phyloP scores from a whole-genome alignment of 1,284 basidiomycete species.

The Microbotryum silenes-acaulis region DNA sequence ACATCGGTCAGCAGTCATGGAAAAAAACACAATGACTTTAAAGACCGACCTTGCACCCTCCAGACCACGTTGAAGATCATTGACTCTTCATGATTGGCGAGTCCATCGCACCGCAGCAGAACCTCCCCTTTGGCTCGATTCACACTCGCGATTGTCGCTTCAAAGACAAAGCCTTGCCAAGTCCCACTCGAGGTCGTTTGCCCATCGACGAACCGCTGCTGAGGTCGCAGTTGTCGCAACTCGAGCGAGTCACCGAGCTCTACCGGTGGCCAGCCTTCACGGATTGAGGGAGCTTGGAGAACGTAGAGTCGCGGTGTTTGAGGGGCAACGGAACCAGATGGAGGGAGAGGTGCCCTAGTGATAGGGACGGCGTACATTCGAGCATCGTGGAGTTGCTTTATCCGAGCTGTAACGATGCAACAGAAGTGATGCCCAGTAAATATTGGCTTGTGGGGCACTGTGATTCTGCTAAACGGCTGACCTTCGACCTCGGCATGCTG shows the following conservation, averaged over 20 bases:
- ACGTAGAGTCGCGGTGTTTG: constrained; percentile 9
- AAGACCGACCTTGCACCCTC: constrained; percentile 35
- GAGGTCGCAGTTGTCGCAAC: constrained; percentile 36
- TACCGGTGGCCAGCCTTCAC: constrained; percentile 40
- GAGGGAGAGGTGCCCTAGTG: neutral
- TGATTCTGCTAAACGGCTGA: too few species aligned
- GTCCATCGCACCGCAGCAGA: constrained; percentile 27
- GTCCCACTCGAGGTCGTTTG: neutral
- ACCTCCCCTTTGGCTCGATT: constrained; percentile 37
- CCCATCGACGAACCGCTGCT: constrained; percentile 2
- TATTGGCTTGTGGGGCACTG: too few species aligned
- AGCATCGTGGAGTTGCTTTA: constrained; percentile 3
- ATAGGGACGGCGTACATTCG: constrained; percentile 2
- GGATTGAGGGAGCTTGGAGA: constrained; percentile 30
- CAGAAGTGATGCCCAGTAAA: neutral
- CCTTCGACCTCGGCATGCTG: constrained; percentile 8
- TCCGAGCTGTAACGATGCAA: neutral
- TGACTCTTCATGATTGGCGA: constrained; percentile 6
- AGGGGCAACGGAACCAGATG: neutral
- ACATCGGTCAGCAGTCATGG: neutral
- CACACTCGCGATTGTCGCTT: constrained; percentile 38
- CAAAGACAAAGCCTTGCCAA: constrained; percentile 33
- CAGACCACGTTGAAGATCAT: constrained; percentile 37
- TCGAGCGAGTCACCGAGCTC: constrained; percentile 38
- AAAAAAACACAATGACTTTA: neutral